Conservation (phyloP, 2,329 filamentous ascomycete species). For the Calonectria crousiana region DNA sequence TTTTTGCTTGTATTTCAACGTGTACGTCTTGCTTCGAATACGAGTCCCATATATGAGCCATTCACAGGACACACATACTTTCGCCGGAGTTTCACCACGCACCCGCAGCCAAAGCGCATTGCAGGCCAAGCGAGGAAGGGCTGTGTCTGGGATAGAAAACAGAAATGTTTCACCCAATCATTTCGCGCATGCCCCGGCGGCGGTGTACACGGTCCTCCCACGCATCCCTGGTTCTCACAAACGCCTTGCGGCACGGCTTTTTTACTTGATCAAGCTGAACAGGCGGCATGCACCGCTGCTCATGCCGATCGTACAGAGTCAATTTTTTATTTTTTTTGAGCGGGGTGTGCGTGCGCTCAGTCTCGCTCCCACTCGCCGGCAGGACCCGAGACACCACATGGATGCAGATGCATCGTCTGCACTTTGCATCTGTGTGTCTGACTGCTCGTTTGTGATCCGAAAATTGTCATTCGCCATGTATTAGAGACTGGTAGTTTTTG, state of each 20-base stretch:
- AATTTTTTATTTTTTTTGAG: too few relatives aligned
- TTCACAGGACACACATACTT: not conserved
- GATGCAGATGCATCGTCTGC: not conserved
- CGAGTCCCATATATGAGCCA: not conserved
- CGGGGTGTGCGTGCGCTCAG: not conserved
- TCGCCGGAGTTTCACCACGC: not conserved
- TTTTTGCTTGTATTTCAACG: not conserved
- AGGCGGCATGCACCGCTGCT: not conserved
- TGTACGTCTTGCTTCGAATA: not conserved
- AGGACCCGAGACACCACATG: not conserved
- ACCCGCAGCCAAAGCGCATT: not conserved
- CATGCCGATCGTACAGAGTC: not conserved
- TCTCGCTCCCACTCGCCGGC: not conserved
- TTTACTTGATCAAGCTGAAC: not conserved
- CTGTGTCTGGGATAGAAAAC: slow-evolving; percentile 1
- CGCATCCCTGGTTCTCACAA: not conserved
- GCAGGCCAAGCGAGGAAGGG: not conserved
- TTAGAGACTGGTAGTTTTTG: not conserved
- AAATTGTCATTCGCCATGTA: not conserved
- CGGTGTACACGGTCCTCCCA: not conserved
- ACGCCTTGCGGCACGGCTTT: not conserved
- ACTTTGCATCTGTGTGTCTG: not conserved
- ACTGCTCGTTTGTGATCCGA: not conserved
- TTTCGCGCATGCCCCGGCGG: not conserved
- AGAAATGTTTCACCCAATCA: not conserved